Evolutionary conservation across 192 early-diverging fungal species (phyloP), one percentile per base, ranked within the genome.

Genomic region (Coemansia asiatica): DNA sequence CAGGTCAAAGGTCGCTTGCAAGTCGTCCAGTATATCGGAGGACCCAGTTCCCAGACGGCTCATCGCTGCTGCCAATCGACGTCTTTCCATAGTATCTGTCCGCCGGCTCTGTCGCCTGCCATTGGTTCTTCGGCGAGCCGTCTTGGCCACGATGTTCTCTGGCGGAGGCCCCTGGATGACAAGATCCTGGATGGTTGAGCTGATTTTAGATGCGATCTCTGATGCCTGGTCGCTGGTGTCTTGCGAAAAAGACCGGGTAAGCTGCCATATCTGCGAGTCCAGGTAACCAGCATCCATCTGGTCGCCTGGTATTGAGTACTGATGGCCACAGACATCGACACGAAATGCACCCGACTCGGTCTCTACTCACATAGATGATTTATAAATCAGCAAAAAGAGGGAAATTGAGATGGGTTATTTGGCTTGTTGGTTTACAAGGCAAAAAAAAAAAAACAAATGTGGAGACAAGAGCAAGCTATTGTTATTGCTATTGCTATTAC

Each of bases 291-390:
- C 48, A 2, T 56, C 50, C 28, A 46, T 23, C 56, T 79, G 76
- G 27, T 73, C 76, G 0, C 67, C 31, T 9, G 76, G 71, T 44
- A 73, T 59, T 49, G 76, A 79, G 57, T 73, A 70, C 60, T 79
- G 76, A 29, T 73, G 64, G 6, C 70, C 71, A 56, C 76, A 73
- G 22, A 79, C 76, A 60, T 79, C 76, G 67, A 79, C 68, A 49
- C 76, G 76, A 61, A 79, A 79, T 8, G 76, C 76, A 7, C 51
- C 66, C 13, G 59, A 62, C 56, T 79, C 76, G 27, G 59, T 38
- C 29, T 47, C 27, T 6, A 36, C 54, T 2, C 48, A 56, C 21
- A 4, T 25, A 21, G n/a, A 36, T 36, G 0, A 36, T 10, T 10
- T 10, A 36, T 10, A 36, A 36, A 10, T 10, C 6, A 0, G 35